Conservation (phyloP, 2,329 filamentous ascomycete species). For the Metarhizium robertsii region DNA sequence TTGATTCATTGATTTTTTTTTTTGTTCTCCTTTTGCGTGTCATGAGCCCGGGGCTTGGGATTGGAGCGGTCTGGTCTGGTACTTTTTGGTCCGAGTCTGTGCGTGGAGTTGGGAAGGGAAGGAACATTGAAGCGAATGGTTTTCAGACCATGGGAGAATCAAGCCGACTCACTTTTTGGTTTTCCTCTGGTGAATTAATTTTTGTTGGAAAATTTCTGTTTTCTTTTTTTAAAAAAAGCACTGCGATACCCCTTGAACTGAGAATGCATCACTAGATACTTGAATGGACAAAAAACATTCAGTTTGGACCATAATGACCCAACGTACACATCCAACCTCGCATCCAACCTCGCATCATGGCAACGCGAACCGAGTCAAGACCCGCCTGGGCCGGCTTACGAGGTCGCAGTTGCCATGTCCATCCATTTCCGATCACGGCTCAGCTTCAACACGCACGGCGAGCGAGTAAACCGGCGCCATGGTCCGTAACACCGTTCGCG, state of each 20-base stretch:
- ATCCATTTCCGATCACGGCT: too few species aligned
- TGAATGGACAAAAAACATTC: not conserved
- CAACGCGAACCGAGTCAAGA: too few species aligned
- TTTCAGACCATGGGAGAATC: not conserved
- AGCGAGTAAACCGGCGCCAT: too few species aligned
- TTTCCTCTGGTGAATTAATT: not conserved
- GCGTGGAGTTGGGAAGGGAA: not conserved
- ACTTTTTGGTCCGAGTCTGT: not conserved
- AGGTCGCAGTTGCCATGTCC: too few species aligned
- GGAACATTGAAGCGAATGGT: not conserved
- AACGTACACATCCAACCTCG: too few species aligned
- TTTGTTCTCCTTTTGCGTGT: not conserved
- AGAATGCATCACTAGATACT: not conserved
- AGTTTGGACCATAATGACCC: too few species aligned
- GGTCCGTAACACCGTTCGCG: too few species aligned
- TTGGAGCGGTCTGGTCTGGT: not conserved
- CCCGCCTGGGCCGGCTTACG: too few species aligned
- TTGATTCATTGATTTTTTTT: not conserved
- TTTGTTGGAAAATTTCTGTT: too few species aligned
- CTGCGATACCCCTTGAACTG: conserved; percentile 1
- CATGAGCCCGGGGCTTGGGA: not conserved
- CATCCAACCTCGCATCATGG: too few species aligned
- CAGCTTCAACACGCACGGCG: too few species aligned
- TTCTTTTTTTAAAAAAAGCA: not conserved
- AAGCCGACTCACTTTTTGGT: not conserved